Conservation (phyloP, 1,284 basidiomycete genomes). For the Cryptococcus hybrid region DNA sequence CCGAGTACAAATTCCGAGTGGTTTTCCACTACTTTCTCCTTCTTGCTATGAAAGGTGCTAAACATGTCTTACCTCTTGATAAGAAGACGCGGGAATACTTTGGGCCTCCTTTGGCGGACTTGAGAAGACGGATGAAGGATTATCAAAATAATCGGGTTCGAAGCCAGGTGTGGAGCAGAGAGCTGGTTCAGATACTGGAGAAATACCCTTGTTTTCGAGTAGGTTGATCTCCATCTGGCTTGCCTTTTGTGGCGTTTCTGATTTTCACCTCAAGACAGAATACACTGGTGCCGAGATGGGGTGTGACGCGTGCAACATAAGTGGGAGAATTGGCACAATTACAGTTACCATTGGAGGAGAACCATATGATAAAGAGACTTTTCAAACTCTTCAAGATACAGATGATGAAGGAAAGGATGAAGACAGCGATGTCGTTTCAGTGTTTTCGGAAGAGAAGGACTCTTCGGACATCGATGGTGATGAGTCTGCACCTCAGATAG, state of each 20-base stretch:
- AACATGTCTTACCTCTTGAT: conserved; percentile 21
- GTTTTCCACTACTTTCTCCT: conserved; percentile 82
- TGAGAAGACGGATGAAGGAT: conserved; percentile 64
- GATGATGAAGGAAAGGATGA: conserved; percentile 23
- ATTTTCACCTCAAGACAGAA: neutral
- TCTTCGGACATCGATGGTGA: neutral
- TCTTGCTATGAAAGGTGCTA: conserved; percentile 58
- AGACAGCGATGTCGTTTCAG: neutral
- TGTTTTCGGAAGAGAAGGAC: conserved; percentile 6
- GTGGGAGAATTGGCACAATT: conserved; percentile 54
- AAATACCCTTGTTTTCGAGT: conserved; percentile 64
- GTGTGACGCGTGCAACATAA: conserved; percentile 77
- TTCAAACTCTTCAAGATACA: conserved; percentile 27
- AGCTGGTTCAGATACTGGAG: conserved; percentile 64
- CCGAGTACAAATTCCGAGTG: conserved; percentile 53
- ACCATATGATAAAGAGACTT: conserved; percentile 41
- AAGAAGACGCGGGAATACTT: conserved; percentile 29
- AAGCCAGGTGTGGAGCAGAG: conserved; percentile 72
- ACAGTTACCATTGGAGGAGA: conserved; percentile 30
- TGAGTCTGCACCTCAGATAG: neutral
- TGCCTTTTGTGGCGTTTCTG: neutral
- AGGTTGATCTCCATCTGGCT: conserved; percentile 5
- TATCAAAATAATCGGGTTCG: conserved; percentile 68
- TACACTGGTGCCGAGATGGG: conserved; percentile 60
- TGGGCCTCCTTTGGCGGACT: conserved; percentile 25